Evolutionary conservation across 2,329 filamentous ascomycete species (phyloP).

Genomic region (Teratosphaeria destructans): DNA sequence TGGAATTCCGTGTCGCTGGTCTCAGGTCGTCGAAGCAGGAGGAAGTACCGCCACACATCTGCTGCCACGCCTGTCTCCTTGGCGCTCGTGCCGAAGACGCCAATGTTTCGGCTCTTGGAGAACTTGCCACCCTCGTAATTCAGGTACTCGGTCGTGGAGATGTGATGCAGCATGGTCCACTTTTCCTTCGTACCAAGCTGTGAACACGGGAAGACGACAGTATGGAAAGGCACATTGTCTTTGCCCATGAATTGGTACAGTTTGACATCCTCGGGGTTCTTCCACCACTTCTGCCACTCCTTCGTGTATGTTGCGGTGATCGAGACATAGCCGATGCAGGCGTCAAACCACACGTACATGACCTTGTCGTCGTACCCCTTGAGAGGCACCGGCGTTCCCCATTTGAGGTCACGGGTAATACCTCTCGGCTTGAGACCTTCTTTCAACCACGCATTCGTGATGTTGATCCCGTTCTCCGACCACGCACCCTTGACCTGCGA

Average conservation of each 20-base stretch:
- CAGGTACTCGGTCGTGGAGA: slow-evolving; percentile 82
- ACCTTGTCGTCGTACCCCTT: slow-evolving; percentile 64
- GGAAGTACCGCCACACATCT: slow-evolving; percentile 90
- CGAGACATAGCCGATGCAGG: slow-evolving; percentile 88
- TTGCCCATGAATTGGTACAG: slow-evolving; percentile 96
- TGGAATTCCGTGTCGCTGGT: slow-evolving; percentile 81
- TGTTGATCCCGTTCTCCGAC: slow-evolving; percentile 64
- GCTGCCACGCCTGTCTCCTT: slow-evolving; percentile 74
- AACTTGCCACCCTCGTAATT: slow-evolving; percentile 89
- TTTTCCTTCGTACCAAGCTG: slow-evolving; percentile 74
- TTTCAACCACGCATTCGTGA: slow-evolving; percentile 71
- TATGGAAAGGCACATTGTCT: slow-evolving; percentile 79
- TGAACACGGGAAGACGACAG: slow-evolving; percentile 80
- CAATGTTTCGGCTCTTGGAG: slow-evolving; percentile 79
- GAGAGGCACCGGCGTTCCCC: slow-evolving; percentile 60
- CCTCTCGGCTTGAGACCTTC: slow-evolving; percentile 77
- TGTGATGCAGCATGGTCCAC: slow-evolving; percentile 82
- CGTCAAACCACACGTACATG: slow-evolving; percentile 89
- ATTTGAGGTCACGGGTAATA: slow-evolving; percentile 86
- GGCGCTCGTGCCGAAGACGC: slow-evolving; percentile 84
- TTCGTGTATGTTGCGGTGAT: slow-evolving; percentile 85
- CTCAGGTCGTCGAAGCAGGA: slow-evolving; percentile 76
- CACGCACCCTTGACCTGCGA: slow-evolving; percentile 65
- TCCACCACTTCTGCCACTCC: slow-evolving; percentile 92
- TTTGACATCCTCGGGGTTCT: slow-evolving; percentile 74